Base-by-base conservation (phyloP, 2,329 filamentous ascomycete species). In the Penicillium sp. region DNA sequence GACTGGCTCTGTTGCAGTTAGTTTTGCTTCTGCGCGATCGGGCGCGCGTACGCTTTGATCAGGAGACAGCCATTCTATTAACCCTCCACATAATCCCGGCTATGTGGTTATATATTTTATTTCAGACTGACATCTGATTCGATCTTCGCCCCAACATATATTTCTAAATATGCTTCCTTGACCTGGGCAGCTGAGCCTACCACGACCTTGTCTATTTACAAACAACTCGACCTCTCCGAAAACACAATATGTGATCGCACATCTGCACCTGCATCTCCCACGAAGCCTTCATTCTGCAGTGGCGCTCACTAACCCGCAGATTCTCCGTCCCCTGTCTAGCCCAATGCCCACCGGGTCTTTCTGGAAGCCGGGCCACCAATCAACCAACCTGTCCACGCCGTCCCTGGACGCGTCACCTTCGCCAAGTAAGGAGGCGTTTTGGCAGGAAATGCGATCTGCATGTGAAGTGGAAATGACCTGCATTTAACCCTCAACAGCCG, bases 301-400 rank as follows among this genome's bases (percentile, higher is more conserved):
- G 21, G 23, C 13, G 13, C 8, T n/a, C 17, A 17, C 9, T 24
- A 42, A 15, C 39, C 57, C 57, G 55, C 43, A 50, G 40, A 58
- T 51, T 61, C 34, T 45, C 59, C 57, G 57, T 52, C 55, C 59
- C 59, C 52, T 60, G 59, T 60, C 52, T 33, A 49, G 30, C 13
- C 20, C 6, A 20, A 29, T 12, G 29, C 29, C 30, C 30, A 20
- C 20, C 17, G 42, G 26, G 23, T 23, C 20, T 34, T 30, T 41
- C 23, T n/a, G 27, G 17, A 30, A 26, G 24, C 10, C 29, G 12
- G 10, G 26, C 43, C 43, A 49, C 58, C 54, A 60, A 60, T 59
- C 45, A 55, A 3, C 12, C 10, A 7, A 7, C 27, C 15, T 27
- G 9, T 1, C 3, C 7, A 3, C 13, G 15, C 37, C 34, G 44